phyloP scores from a whole-genome alignment of 2,329 filamentous ascomycete genomes.

The Plectosphaerella plurivora region DNA sequence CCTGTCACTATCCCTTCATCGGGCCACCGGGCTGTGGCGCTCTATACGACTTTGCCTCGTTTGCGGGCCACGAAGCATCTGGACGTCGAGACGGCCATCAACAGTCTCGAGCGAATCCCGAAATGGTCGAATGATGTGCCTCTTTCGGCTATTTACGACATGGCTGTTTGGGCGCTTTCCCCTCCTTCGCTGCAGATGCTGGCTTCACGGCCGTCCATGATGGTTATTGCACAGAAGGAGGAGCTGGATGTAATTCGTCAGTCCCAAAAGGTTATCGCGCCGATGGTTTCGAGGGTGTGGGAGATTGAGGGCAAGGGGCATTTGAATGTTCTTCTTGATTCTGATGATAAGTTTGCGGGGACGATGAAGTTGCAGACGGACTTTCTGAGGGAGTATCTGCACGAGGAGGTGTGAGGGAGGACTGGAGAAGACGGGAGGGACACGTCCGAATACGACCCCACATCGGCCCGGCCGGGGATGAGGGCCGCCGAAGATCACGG shows the following conservation, averaged over 20 bases:
- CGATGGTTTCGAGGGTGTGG: conserved; percentile 1
- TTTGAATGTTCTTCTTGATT: conserved; percentile 8
- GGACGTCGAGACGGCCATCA: too few relatives aligned
- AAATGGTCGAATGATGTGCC: too few relatives aligned
- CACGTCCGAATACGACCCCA: too few relatives aligned
- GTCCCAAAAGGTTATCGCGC: not conserved
- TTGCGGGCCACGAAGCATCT: too few relatives aligned
- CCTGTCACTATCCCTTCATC: conserved; percentile 29
- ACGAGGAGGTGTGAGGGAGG: too few relatives aligned
- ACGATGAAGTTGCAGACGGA: too few relatives aligned
- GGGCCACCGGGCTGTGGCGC: conserved; percentile 11
- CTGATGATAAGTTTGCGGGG: too few relatives aligned
- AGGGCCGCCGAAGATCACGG: too few relatives aligned
- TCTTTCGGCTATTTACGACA: not conserved
- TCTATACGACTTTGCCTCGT: not conserved
- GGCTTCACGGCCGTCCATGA: conserved; percentile 13
- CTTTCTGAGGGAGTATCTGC: too few relatives aligned
- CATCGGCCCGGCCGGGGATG: too few relatives aligned
- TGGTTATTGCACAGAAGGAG: conserved; percentile 21
- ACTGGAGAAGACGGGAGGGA: too few relatives aligned
- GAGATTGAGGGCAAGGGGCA: conserved; percentile 11
- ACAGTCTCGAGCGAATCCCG: too few relatives aligned
- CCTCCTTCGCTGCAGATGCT: not conserved
- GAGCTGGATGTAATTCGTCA: conserved; percentile 11
- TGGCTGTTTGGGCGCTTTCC: conserved; percentile 12